Conservation (phyloP, 1,139 yeast genomes). For the Yamadazyma blattariae region DNA sequence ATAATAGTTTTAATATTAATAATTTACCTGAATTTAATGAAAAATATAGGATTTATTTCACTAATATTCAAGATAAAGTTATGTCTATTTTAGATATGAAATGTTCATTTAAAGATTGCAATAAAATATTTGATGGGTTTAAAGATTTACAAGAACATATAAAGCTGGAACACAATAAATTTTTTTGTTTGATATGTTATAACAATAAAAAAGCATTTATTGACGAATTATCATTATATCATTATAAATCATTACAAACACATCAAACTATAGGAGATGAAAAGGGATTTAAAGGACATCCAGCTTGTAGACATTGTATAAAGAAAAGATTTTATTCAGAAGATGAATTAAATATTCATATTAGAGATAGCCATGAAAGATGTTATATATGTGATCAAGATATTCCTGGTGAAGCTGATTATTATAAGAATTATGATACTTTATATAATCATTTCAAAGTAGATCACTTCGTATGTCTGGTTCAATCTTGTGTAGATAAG, state of each 20-base stretch:
- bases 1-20: slow-evolving; percentile 28
- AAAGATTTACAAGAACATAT: slow-evolving; percentile 65
- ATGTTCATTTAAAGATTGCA: slow-evolving; percentile 62
- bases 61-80: slow-evolving; percentile 47
- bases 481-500: slow-evolving; percentile 81
- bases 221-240: slow-evolving; percentile 62
- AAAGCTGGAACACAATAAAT: slow-evolving; percentile 56
- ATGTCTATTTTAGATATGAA: slow-evolving; percentile 50
- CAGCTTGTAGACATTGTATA: slow-evolving; percentile 80
- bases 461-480: slow-evolving; percentile 76
- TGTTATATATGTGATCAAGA: slow-evolving; percentile 87
- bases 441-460: slow-evolving; percentile 70
- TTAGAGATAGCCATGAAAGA: slow-evolving; percentile 81
- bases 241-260: slow-evolving; percentile 57
- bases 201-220: slow-evolving; percentile 75
- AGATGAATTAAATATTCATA: slow-evolving; percentile 80
- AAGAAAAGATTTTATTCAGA: slow-evolving; percentile 79
- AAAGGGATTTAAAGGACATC: slow-evolving; percentile 84
- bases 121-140: slow-evolving; percentile 42
- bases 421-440: slow-evolving; percentile 72
- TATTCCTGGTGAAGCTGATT: slow-evolving; percentile 64
- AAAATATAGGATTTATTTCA: slow-evolving; percentile 51
- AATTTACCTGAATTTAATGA: slow-evolving; percentile 36
- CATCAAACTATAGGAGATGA: slow-evolving; percentile 72
- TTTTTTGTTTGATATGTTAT: slow-evolving; percentile 74